These are phyloP conservation scores for Leptodermis oblonga DNA, from an alignment of 257 asterid genomes.

Conservation along the genomic window DNA sequence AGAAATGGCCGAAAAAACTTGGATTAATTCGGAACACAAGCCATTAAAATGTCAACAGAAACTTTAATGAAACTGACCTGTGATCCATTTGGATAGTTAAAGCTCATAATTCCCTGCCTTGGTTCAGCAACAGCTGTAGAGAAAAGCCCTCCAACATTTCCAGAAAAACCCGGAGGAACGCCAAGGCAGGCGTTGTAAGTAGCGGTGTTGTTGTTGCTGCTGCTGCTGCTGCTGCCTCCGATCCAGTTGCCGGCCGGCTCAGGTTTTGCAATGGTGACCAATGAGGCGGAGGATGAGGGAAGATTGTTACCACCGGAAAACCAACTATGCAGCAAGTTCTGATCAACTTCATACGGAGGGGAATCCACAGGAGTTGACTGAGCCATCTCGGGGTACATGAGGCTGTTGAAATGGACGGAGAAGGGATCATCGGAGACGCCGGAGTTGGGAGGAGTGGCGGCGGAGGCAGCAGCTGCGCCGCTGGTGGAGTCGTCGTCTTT, in stretches of 20 bases:
- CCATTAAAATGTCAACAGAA: no score
- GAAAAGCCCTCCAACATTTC: neutral
- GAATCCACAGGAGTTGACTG: constrained; percentile 19
- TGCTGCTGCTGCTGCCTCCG: neutral
- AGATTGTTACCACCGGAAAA: no score
- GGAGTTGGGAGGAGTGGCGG: constrained; percentile 15
- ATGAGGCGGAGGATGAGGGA: constrained; percentile 1
- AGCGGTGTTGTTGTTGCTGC: no score
- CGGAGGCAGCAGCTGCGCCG: no score
- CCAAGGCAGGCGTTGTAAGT: neutral
- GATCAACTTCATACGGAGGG: constrained; percentile 42
- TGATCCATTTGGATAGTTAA: neutral
- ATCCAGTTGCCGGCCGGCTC: no score
- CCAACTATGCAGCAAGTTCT: constrained; percentile 42
- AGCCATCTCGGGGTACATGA: constrained; percentile 9
- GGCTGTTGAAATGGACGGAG: neutral
- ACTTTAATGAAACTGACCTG: no score
- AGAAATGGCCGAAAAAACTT: neutral
- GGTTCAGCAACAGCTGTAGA: constrained; percentile 3
- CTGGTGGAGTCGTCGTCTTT: no score
- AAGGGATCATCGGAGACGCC: constrained; percentile 6
- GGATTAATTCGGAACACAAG: constrained; percentile 24
- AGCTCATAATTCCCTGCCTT: neutral
- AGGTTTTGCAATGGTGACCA: neutral
- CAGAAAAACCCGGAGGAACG: neutral